phyloP scores from a whole-genome alignment of 345 rosid species.

The Crucihimalaya himalaica region DNA sequence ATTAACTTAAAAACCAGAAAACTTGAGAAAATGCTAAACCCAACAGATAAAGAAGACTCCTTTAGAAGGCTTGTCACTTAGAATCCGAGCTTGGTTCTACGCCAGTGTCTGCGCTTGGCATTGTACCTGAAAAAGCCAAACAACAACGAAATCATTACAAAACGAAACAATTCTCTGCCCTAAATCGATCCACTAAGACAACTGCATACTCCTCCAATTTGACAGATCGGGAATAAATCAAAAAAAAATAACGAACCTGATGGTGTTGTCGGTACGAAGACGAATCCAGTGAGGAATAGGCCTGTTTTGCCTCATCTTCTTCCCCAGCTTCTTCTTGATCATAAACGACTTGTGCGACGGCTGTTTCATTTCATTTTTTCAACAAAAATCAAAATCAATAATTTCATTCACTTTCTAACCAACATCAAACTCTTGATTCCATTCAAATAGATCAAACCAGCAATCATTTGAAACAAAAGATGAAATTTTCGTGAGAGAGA shows the following conservation, averaged over 20 bases:
- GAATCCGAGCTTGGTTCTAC: conserved; percentile 68
- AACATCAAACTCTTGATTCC: background rate
- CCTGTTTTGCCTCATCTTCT: conserved; percentile 81
- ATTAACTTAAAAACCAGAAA: background rate
- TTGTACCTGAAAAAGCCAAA: conserved; percentile 48
- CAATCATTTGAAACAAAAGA: background rate
- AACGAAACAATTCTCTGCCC: background rate
- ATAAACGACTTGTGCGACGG: conserved; percentile 93
- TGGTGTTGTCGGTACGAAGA: conserved; percentile 67
- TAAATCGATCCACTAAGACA: background rate
- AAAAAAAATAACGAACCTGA: conserved; percentile 40
- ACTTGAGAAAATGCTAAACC: conserved; percentile 20
- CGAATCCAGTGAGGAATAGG: conserved; percentile 82
- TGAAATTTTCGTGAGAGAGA: background rate
- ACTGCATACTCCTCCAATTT: background rate
- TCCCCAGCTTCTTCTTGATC: conserved; percentile 71
- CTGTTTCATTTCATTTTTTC: conserved; percentile 38
- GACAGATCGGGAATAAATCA: background rate
- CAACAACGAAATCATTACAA: background rate
- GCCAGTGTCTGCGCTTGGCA: conserved; percentile 81
- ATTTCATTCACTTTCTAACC: background rate
- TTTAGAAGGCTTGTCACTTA: conserved; percentile 6
- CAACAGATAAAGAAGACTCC: background rate
- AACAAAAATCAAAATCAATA: conserved; percentile 5
- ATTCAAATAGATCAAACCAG: background rate